phyloP scores from a whole-genome alignment of 139 green algal genomes.

The Micractinium conductrix region DNA sequence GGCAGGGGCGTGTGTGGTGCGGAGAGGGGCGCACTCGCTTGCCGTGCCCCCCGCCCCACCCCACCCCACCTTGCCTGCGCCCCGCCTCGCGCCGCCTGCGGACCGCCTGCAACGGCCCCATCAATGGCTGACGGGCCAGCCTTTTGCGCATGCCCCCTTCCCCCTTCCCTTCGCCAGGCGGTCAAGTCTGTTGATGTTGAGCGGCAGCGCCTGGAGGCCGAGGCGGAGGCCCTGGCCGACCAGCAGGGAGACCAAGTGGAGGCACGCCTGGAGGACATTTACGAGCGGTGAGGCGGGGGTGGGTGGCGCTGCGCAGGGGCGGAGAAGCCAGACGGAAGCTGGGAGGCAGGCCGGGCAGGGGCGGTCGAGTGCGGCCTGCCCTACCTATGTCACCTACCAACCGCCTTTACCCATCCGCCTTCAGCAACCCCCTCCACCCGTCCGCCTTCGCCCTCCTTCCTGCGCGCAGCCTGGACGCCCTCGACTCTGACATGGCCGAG shows the following conservation, averaged over 20 bases:
- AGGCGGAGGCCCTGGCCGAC: conserved; percentile 75
- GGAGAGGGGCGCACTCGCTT: no score
- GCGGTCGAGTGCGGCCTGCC: no score
- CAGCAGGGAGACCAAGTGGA: conserved; percentile 80
- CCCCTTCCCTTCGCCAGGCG: conserved; percentile 28
- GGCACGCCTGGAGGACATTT: conserved; percentile 73
- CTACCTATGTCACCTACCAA: not conserved
- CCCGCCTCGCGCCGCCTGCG: no score
- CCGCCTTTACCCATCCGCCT: not conserved
- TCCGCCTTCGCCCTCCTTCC: not conserved
- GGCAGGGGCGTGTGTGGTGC: no score
- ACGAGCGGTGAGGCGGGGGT: conserved; percentile 54
- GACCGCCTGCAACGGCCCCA: no score
- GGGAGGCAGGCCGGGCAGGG: no score
- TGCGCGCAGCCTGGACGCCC: conserved; percentile 73
- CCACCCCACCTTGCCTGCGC: no score
- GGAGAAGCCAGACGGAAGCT: no score
- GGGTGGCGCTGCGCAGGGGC: no score
- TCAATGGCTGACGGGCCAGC: no score
- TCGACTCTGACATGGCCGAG: conserved; percentile 86
- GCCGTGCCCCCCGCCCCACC: no score
- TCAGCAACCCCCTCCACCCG: not conserved
- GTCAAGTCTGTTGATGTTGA: conserved; percentile 81
- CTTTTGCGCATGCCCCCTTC: not conserved
- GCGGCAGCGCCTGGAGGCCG: conserved; percentile 72